Base-by-base conservation (phyloP, 2,329 filamentous ascomycete species). In the Trichoderma sp. region DNA sequence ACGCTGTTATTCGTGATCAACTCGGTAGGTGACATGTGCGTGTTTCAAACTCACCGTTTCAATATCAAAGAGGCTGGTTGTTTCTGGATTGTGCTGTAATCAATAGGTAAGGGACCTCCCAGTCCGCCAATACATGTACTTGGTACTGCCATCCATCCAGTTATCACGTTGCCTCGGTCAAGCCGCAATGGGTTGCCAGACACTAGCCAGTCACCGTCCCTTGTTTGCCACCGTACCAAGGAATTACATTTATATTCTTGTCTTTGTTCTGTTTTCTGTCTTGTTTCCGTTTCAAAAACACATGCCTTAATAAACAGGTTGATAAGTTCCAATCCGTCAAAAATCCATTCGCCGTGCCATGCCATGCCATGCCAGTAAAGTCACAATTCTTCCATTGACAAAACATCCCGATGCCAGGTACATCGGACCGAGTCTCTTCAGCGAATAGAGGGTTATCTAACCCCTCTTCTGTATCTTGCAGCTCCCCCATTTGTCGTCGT, bases 381-480 rank as follows among this genome's bases (percentile, higher is more conserved):
- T 69, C 72, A 72, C 46, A 70, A 69, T 56, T 72, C 49, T 74
- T 74, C 73, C 72, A 59, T 24, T 49, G 46, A 49, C 61, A 64
- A 26, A 52, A 28, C 49, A 58, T 37, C 56, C 21, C 39, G 61
- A 64, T 51, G 18, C 46, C 55, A 30, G n/a, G 37, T 58, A 52
- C 51, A 28, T 59, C 54, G 63, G 59, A 58, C 39, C 54, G 39
- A 46, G 54, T 59, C 39, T 68, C 66, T 61, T 73, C 73, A 71
- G 74, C 75, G 76, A 76, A 78, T 76, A 79, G 81, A 82, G 80
- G 81, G 81, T 77, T 84, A 84, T 83, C 83, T 84, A 84, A 85
- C 75, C 81, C 81, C 81, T 80, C 80, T 79, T 71, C 72, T 78
- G 37, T 79, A 77, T 76, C 77, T 78, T 79, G 74, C 74, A 79